Evolutionary conservation across 306 rosid species (phyloP).

Genomic region (Cicer cuneatum): DNA sequence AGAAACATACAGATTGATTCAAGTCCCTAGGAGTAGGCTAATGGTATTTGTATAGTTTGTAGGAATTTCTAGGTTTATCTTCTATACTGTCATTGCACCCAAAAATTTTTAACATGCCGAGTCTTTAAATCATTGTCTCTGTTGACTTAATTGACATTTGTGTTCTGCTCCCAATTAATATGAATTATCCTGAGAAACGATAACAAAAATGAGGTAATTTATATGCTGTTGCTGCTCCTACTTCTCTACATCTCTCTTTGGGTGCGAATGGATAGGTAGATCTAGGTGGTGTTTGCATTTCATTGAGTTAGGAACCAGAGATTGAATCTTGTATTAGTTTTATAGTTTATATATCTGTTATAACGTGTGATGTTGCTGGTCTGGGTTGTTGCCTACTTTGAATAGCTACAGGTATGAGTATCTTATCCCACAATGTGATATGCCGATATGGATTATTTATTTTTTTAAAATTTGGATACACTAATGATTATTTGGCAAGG

Average conservation of each 20-base stretch:
- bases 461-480: neutral
- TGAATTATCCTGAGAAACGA: slow-evolving; percentile 22
- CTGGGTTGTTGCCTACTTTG: slow-evolving; percentile 13
- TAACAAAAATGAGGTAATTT: slow-evolving; percentile 12
- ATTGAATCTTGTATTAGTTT: slow-evolving; percentile 16
- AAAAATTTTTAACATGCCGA: slow-evolving; percentile 6
- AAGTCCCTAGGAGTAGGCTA: slow-evolving; percentile 21
- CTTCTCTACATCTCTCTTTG: slow-evolving; percentile 1
- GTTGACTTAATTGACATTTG: slow-evolving; percentile 19
- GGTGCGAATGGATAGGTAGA: slow-evolving; percentile 17
- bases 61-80: slow-evolving; percentile 16
- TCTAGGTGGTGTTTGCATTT: slow-evolving; percentile 34
- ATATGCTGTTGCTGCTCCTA: slow-evolving; percentile 8
- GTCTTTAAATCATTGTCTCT: slow-evolving; percentile 26
- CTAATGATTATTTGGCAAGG: neutral
- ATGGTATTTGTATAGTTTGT: slow-evolving; percentile 9
- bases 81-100: slow-evolving; percentile 11
- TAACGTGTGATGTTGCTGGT: slow-evolving; percentile 10
- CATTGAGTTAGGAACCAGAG: slow-evolving; percentile 23
- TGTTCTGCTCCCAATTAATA: neutral
- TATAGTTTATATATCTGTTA: slow-evolving; percentile 12
- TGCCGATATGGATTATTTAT: neutral
- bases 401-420: slow-evolving; percentile 24
- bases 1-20: slow-evolving; percentile 6
- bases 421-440: neutral